Conservation (phyloP, 225 moss, liverwort and hornwort genomes). For the Lunularia cruciata region DNA sequence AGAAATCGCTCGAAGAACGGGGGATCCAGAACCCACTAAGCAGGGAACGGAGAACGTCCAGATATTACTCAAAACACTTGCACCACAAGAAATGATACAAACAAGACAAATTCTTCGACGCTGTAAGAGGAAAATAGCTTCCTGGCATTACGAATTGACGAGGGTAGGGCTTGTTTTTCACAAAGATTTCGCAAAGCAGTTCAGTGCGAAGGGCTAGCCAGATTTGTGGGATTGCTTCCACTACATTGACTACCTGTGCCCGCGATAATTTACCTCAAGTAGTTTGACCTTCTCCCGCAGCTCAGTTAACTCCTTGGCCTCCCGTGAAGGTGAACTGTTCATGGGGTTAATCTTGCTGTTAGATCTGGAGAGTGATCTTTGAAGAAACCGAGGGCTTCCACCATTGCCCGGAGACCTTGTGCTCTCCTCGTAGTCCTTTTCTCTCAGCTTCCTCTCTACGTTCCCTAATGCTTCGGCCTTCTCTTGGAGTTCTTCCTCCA, state of each 20-base stretch:
- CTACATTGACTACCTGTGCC: not conserved
- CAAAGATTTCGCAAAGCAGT: not conserved
- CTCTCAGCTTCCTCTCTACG: conserved; percentile 41
- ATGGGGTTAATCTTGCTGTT: conserved; percentile 38
- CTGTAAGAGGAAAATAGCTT: too few species aligned
- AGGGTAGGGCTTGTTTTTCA: not conserved
- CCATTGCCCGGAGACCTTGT: conserved; percentile 38
- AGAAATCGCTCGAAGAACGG: too few species aligned
- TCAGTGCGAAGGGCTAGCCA: too few species aligned
- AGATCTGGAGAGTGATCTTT: conserved; percentile 43
- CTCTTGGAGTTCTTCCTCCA: conserved; percentile 45
- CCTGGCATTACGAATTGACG: too few species aligned
- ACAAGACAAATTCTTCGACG: too few species aligned
- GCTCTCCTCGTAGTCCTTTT: conserved; percentile 39
- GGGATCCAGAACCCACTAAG: too few species aligned
- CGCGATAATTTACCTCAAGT: conserved; percentile 41
- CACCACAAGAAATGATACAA: not conserved
- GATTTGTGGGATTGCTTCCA: not conserved
- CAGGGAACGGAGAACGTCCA: too few species aligned
- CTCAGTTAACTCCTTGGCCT: conserved; percentile 44
- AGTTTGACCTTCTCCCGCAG: conserved; percentile 42
- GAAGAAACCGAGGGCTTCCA: conserved; percentile 35
- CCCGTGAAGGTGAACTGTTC: conserved; percentile 33
- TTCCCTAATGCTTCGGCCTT: conserved; percentile 32
- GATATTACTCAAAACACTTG: too few species aligned